Evolutionary conservation across 805 yeast genomes (phyloP), one percentile per base, ranked within the genome.

Genomic region (Saccharomycopsis sp.): DNA sequence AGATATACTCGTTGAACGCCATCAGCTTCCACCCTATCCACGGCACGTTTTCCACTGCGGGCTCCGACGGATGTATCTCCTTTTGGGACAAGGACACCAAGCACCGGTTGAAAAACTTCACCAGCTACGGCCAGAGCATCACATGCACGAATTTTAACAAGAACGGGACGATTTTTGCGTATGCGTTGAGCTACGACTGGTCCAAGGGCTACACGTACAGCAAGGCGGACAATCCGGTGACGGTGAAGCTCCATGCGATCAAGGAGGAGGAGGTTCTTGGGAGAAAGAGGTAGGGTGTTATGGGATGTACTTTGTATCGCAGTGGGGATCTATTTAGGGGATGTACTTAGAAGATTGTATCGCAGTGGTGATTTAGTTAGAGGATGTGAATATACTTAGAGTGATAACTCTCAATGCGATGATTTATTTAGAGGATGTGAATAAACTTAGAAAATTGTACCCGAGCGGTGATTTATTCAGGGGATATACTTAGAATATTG

Each of bases 61-160:
- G 99, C 12, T 80, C 94, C 23, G 99, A 94, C 71, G 99, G 99
- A 21, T 79, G 91, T 14, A 86, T 91, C 75, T 85, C 91, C 66
- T 87, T 89, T 75, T 94, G 99, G 99, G 98, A 94, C 71, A 90
- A 89, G 71, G 96, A 90, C 66, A 87, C 94, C 56, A 83, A 86
- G 68, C 95, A 88, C 68, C 80, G 98, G 65, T 79, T 94, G 64
- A 88, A 86, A 72, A 88, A 86, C 37, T 87, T 82, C 75, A 90
- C 96, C 3, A 72, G 81, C 8, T 75, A 85, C 15, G 80, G 79
- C 54, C 79, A 82, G 41, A 77, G 96, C 0, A 85, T 94, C 56
- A 79, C 96, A 0, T 83, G 87, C 44, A 79, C 91, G 1, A 83
- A 84, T 2, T 94, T 92, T 75, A 94, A 90, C 73, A 78, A 89